phyloP scores from a whole-genome alignment of 192 early-diverging fungal species.

The Coemansia aciculifera region DNA sequence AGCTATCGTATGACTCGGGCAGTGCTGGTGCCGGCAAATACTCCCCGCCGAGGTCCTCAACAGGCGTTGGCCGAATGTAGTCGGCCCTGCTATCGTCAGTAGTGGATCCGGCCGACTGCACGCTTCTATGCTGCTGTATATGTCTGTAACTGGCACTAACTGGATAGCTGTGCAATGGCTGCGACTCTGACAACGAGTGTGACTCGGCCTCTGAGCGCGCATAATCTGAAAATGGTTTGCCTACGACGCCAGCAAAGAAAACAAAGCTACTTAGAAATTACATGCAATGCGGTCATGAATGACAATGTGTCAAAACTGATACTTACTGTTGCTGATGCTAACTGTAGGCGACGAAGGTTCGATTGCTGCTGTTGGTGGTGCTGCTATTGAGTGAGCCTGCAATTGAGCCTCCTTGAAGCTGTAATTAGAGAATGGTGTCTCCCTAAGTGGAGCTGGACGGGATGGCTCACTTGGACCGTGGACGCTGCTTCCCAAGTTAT shows the following conservation, averaged over 20 bases:
- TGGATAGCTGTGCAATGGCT: neutral
- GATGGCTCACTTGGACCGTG: neutral
- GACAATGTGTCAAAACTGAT: neutral
- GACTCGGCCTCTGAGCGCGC: constrained; percentile 3
- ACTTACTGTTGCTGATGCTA: constrained; percentile 14
- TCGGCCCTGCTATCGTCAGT: neutral
- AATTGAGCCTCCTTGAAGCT: constrained; percentile 49
- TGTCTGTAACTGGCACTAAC: neutral
- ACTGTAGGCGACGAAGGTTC: constrained; percentile 29
- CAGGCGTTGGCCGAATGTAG: neutral
- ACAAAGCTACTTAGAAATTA: neutral
- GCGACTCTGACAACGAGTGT: neutral
- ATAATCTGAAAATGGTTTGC: neutral
- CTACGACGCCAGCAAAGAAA: neutral
- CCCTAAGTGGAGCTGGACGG: neutral
- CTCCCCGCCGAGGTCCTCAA: neutral
- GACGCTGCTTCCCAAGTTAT: neutral
- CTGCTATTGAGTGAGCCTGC: neutral
- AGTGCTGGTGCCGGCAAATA: neutral
- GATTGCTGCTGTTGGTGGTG: neutral
- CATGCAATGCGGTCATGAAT: neutral
- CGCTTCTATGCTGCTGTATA: neutral
- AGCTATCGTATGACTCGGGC: constrained; percentile 7
- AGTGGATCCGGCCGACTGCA: neutral
- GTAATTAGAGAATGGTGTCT: constrained; percentile 47